Evolutionary conservation across 345 rosid genomes (phyloP).

Genomic region (Leavenworthia alabamica): DNA sequence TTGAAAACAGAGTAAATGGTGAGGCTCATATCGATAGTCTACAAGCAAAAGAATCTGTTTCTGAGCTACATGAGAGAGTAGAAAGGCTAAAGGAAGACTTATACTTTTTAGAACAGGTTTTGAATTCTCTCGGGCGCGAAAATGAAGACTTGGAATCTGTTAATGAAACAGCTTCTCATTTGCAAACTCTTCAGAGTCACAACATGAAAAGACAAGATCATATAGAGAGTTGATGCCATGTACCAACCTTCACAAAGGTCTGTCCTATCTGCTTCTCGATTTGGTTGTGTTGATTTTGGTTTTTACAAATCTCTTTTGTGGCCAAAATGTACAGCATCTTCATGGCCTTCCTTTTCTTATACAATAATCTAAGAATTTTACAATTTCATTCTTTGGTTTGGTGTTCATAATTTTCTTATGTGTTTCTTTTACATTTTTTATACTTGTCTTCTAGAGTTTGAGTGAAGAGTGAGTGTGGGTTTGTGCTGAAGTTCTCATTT

Average conservation of each 20-base stretch:
- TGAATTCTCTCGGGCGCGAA: slow-evolving; percentile 40
- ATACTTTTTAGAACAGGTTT: slow-evolving; percentile 42
- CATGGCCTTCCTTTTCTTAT: no score
- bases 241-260: slow-evolving; percentile 30
- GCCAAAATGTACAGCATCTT: no score
- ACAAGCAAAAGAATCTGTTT: slow-evolving; percentile 22
- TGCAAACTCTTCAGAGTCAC: slow-evolving; percentile 36
- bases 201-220: slow-evolving; percentile 28
- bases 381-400: slow-evolving; percentile 14
- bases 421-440: slow-evolving; percentile 9
- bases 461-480: slow-evolving; percentile 14
- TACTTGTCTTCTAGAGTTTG: not conserved
- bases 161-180: slow-evolving; percentile 43
- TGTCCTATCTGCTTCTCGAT: not conserved
- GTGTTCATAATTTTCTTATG: slow-evolving; percentile 13
- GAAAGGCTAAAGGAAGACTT: slow-evolving; percentile 44
- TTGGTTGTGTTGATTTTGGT: not conserved
- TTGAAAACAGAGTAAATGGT: slow-evolving; percentile 33
- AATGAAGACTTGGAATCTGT: slow-evolving; percentile 40
- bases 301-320: no score
- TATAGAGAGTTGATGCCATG: slow-evolving; percentile 25
- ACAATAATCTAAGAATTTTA: no score
- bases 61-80: slow-evolving; percentile 41
- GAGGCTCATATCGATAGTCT: slow-evolving; percentile 5
- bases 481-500: slow-evolving; percentile 22